Percentiles rank a stretch among this genome's conserved stretches.
phyloP scores from a whole-genome alignment of 371 early-diverging fungal genomes.

The Zopfochytrium polystomum region DNA sequence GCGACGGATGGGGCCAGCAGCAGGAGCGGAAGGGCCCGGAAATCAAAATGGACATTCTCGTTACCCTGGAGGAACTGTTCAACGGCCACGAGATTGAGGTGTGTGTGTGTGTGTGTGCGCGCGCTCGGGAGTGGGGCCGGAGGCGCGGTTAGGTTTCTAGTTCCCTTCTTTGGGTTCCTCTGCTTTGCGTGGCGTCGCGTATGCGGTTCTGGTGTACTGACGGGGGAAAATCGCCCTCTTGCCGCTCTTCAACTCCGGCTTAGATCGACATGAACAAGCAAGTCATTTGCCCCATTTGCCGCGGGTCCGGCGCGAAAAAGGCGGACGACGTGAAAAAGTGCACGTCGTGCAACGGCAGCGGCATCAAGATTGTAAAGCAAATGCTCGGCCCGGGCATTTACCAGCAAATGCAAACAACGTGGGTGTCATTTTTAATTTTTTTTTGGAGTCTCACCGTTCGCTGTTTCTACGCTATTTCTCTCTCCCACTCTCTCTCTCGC shows the following conservation, averaged over 20 bases:
- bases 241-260: neutral
- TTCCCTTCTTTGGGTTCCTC: neutral
- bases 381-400: slow-evolving; percentile 88
- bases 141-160: too few species aligned
- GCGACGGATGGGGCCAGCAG: slow-evolving; percentile 1
- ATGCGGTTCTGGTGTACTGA: neutral
- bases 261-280: slow-evolving; percentile 85
- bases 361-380: slow-evolving; percentile 76
- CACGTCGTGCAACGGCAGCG: slow-evolving; percentile 73
- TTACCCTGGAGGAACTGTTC: slow-evolving; percentile 87
- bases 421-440: slow-evolving; percentile 29
- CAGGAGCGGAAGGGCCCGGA: slow-evolving; percentile 80
- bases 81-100: slow-evolving; percentile 75
- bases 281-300: slow-evolving; percentile 87
- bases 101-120: neutral
- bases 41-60: slow-evolving; percentile 69
- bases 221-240: neutral
- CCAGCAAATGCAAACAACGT: slow-evolving; percentile 88
- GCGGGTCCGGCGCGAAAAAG: slow-evolving; percentile 86
- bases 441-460: neutral
- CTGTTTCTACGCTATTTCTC: too few species aligned
- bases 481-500: too few species aligned
- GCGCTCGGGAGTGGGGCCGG: neutral
- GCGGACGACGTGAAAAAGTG: slow-evolving; percentile 83
- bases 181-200: neutral